These are phyloP conservation scores for Tuber umbilicatum DNA, from an alignment of 495 filamentous ascomycete genomes.

Conservation along the genomic window DNA sequence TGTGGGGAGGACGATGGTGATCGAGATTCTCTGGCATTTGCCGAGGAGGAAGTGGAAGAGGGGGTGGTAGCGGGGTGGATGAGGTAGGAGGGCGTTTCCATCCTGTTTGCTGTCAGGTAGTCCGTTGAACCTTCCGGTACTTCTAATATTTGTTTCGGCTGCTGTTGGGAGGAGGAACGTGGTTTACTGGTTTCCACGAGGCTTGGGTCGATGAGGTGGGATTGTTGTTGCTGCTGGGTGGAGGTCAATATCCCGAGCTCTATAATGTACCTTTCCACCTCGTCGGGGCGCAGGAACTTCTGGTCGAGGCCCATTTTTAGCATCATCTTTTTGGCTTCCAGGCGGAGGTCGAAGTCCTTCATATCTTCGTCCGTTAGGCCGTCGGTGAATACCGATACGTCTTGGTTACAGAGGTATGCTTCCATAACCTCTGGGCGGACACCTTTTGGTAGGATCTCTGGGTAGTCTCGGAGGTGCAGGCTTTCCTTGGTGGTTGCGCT, in stretches of 20 bases:
- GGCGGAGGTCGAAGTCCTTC: slow-evolving; percentile 38
- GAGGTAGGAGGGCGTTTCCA: slow-evolving; percentile 6
- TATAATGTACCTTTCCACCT: slow-evolving; percentile 63
- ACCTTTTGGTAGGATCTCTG: slow-evolving; percentile 45
- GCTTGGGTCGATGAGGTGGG: slow-evolving; percentile 39
- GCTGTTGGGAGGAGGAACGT: background rate
- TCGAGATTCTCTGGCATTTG: background rate
- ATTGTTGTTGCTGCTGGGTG: slow-evolving; percentile 3
- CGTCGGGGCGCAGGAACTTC: slow-evolving; percentile 67
- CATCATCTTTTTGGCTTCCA: slow-evolving; percentile 45
- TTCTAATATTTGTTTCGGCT: slow-evolving; percentile 1
- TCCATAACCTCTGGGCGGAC: slow-evolving; percentile 42
- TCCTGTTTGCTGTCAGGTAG: slow-evolving; percentile 7
- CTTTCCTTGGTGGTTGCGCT: slow-evolving; percentile 45
- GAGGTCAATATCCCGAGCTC: slow-evolving; percentile 49
- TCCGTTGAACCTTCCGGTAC: background rate
- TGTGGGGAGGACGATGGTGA: slow-evolving; percentile 4
- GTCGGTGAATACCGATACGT: slow-evolving; percentile 33
- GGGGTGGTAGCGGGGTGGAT: slow-evolving; percentile 9
- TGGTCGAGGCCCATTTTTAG: slow-evolving; percentile 52
- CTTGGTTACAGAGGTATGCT: slow-evolving; percentile 46
- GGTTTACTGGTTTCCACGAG: background rate
- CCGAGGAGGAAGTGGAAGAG: slow-evolving; percentile 19
- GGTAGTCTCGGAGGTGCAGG: slow-evolving; percentile 56
- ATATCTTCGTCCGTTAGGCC: slow-evolving; percentile 29